Evolutionary conservation across 495 filamentous ascomycete species (phyloP).

Genomic region (Podospora comata): DNA sequence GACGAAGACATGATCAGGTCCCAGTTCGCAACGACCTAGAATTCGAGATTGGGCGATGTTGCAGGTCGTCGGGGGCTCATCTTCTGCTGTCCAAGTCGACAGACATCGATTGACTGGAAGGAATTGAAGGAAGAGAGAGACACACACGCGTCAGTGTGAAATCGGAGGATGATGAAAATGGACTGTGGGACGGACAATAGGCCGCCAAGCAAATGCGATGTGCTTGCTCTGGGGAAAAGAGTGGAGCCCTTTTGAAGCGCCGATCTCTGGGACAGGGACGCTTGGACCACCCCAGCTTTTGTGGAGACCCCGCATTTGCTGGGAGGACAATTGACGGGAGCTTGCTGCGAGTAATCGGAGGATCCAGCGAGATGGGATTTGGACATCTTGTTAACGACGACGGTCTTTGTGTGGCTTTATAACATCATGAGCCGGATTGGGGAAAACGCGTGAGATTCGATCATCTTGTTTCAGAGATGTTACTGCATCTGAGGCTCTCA

Average conservation of each 20-base stretch:
- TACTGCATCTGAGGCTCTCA: too few species aligned
- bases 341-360: not conserved
- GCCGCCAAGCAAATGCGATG: not conserved
- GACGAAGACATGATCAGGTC: slow-evolving; percentile 1
- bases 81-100: not conserved
- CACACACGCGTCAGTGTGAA: not conserved
- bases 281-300: too few species aligned
- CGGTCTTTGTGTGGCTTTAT: too few species aligned
- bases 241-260: too few species aligned
- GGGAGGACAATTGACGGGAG: not conserved
- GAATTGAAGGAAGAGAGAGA: not conserved
- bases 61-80: not conserved
- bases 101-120: not conserved
- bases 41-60: too few species aligned
- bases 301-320: not conserved
- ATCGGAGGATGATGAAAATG: not conserved
- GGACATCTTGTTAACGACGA: not conserved
- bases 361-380: not conserved
- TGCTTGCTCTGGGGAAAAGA: not conserved
- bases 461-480: too few species aligned
- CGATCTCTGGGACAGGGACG: not conserved
- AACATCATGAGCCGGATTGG: too few species aligned
- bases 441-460: too few species aligned
- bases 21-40: slow-evolving; percentile 27
- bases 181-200: not conserved